Evolutionary conservation across 805 yeast genomes (phyloP).

Genomic region (Candida morakotiae): DNA sequence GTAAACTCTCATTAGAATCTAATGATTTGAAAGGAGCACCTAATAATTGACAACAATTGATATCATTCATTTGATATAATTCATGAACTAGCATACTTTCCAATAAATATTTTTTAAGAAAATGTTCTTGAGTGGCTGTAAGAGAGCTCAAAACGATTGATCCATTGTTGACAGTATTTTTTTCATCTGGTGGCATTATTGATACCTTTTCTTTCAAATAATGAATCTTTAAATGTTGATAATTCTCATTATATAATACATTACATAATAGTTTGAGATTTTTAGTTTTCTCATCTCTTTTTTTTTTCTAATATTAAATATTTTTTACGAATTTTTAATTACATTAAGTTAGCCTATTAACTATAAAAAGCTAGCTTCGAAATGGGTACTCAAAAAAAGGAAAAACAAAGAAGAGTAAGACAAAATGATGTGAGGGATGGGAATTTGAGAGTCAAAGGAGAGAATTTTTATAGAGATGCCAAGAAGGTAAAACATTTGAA

Average conservation of each 20-base stretch:
- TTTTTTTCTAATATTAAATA: not conserved
- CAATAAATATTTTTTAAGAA: slow-evolving; percentile 77
- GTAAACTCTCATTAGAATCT: slow-evolving; percentile 8
- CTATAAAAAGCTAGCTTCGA: too few relatives aligned
- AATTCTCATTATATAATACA: too few relatives aligned
- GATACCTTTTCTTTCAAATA: too few relatives aligned
- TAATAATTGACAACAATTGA: slow-evolving; percentile 59
- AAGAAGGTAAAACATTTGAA: slow-evolving; percentile 83
- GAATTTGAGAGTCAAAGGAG: slow-evolving; percentile 91
- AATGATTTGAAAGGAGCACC: slow-evolving; percentile 68
- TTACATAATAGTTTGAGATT: too few relatives aligned
- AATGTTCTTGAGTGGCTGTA: slow-evolving; percentile 72
- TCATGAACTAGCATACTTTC: slow-evolving; percentile 61
- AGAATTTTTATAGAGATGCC: slow-evolving; percentile 92
- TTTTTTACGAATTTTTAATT: not conserved
- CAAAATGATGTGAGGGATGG: slow-evolving; percentile 83
- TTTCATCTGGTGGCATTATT: not conserved
- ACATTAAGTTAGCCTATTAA: too few relatives aligned
- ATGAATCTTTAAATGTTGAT: too few relatives aligned
- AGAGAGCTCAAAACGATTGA: slow-evolving; percentile 1
- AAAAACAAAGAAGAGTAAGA: slow-evolving; percentile 79
- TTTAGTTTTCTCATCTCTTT: not conserved
- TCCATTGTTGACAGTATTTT: not conserved
- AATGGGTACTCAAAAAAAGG: slow-evolving; percentile 95
- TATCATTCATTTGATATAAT: slow-evolving; percentile 53